These are phyloP conservation scores for Xylariaceae sp. DNA, from an alignment of 2,329 filamentous ascomycete genomes.

Conservation along the genomic window DNA sequence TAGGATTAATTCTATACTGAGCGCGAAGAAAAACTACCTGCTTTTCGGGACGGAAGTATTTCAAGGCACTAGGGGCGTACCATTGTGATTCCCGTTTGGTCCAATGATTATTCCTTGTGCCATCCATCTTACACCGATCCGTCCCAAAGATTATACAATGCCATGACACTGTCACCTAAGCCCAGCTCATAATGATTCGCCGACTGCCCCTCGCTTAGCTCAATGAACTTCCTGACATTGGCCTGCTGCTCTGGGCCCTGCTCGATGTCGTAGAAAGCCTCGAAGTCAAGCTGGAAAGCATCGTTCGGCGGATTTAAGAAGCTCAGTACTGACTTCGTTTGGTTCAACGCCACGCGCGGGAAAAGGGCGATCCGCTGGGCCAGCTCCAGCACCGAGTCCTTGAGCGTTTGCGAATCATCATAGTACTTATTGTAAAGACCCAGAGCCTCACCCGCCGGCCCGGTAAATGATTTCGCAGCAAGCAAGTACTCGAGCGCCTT, in stretches of 20 bases:
- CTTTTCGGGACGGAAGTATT: too few species aligned
- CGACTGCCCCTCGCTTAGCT: background rate
- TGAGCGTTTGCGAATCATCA: background rate
- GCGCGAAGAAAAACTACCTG: too few species aligned
- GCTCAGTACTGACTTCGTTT: conserved; percentile 8
- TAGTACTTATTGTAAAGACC: conserved; percentile 3
- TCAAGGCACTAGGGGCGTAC: too few species aligned
- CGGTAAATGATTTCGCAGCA: background rate
- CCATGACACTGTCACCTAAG: background rate
- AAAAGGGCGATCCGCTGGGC: conserved; percentile 6
- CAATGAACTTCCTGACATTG: background rate
- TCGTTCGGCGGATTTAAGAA: conserved; percentile 2
- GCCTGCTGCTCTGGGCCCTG: conserved; percentile 1
- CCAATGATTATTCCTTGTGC: too few species aligned
- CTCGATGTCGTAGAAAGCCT: conserved; percentile 6
- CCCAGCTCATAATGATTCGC: background rate
- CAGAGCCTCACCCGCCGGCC: background rate
- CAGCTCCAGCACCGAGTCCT: background rate
- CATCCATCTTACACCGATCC: too few species aligned
- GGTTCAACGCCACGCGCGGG: conserved; percentile 4
- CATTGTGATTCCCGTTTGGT: too few species aligned
- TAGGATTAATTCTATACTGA: too few species aligned
- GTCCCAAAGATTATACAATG: too few species aligned
- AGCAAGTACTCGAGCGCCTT: conserved; percentile 3
- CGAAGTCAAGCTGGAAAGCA: conserved; percentile 5